A percentile compares a stretch with the other conserved stretches of the same genome.
Evolutionary conservation across 495 filamentous ascomycete species (phyloP).

Genomic region (Annulohypoxylon nitens): DNA sequence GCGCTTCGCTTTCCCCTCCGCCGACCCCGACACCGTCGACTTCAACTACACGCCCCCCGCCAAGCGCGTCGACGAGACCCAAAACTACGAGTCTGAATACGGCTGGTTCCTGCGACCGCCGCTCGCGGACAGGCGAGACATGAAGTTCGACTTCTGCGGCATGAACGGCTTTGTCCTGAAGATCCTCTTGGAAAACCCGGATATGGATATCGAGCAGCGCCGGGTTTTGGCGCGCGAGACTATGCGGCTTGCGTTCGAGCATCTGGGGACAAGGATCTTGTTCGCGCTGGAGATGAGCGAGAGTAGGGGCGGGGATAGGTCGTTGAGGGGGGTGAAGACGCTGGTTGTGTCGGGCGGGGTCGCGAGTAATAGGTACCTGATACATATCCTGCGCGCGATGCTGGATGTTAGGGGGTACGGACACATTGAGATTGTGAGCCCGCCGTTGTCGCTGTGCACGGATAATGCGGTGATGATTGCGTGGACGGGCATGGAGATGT

Average conservation of each 20-base stretch:
- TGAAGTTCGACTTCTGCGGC: slow-evolving; percentile 58
- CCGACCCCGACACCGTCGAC: slow-evolving; percentile 39
- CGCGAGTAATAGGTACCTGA: slow-evolving; percentile 82
- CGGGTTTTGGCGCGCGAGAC: slow-evolving; percentile 73
- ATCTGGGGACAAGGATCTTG: slow-evolving; percentile 78
- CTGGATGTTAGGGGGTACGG: slow-evolving; percentile 73
- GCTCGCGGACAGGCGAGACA: slow-evolving; percentile 38
- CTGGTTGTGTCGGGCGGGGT: slow-evolving; percentile 92
- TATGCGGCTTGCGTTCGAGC: slow-evolving; percentile 89
- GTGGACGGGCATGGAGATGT: slow-evolving; percentile 96
- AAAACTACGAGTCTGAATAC: slow-evolving; percentile 38
- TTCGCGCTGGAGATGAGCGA: slow-evolving; percentile 65
- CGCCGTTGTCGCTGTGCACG: slow-evolving; percentile 82
- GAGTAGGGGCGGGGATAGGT: neutral
- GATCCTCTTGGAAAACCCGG: slow-evolving; percentile 46
- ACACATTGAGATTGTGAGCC: slow-evolving; percentile 74
- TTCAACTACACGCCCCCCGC: slow-evolving; percentile 69
- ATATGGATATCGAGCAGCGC: slow-evolving; percentile 64
- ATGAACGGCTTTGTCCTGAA: slow-evolving; percentile 50
- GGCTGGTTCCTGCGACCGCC: slow-evolving; percentile 56
- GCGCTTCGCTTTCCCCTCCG: slow-evolving; percentile 75
- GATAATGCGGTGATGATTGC: slow-evolving; percentile 99
- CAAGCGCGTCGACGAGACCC: slow-evolving; percentile 67
- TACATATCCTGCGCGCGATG: slow-evolving; percentile 71
- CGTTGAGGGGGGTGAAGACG: slow-evolving; percentile 58